Conservation (phyloP, 768 basidiomycete species). For the Phaffia australis region DNA sequence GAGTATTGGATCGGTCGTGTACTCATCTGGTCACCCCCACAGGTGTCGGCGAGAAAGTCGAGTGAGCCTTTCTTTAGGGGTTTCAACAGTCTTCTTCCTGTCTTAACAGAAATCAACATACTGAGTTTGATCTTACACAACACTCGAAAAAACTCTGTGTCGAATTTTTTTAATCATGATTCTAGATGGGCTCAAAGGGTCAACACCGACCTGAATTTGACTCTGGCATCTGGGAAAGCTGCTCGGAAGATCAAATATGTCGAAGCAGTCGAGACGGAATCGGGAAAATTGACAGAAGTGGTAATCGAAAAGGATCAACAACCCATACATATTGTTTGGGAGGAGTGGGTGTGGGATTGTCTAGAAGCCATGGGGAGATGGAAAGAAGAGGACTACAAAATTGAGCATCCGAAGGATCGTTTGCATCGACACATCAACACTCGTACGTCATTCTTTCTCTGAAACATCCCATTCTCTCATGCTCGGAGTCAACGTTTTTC, state of each 20-base stretch:
- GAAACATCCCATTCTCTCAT: not conserved
- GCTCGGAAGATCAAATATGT: slow-evolving; percentile 27
- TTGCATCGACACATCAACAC: not conserved
- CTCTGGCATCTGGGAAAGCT: slow-evolving; percentile 27
- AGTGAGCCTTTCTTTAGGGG: not conserved
- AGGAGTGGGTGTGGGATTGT: slow-evolving; percentile 96
- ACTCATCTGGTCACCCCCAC: slow-evolving; percentile 76
- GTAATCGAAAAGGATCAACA: slow-evolving; percentile 59
- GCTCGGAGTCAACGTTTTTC: not conserved
- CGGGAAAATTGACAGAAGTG: slow-evolving; percentile 40
- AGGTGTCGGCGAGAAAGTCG: slow-evolving; percentile 43
- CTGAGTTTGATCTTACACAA: not conserved
- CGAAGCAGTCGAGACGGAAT: slow-evolving; percentile 26
- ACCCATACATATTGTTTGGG: slow-evolving; percentile 58
- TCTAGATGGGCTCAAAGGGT: slow-evolving; percentile 68
- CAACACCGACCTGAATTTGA: slow-evolving; percentile 10
- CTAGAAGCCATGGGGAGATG: slow-evolving; percentile 56
- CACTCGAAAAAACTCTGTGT: too few species aligned
- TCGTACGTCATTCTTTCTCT: not conserved
- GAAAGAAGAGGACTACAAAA: slow-evolving; percentile 36
- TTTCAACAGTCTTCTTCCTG: not conserved
- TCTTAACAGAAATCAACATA: not conserved
- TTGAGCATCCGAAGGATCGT: slow-evolving; percentile 5
- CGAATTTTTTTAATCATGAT: slow-evolving; percentile 43
- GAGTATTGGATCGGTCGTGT: slow-evolving; percentile 63